Percentiles rank a stretch among this genome's conserved stretches.
Conservation (phyloP, 192 early-diverging fungal genomes). For the Backusella westeae region DNA sequence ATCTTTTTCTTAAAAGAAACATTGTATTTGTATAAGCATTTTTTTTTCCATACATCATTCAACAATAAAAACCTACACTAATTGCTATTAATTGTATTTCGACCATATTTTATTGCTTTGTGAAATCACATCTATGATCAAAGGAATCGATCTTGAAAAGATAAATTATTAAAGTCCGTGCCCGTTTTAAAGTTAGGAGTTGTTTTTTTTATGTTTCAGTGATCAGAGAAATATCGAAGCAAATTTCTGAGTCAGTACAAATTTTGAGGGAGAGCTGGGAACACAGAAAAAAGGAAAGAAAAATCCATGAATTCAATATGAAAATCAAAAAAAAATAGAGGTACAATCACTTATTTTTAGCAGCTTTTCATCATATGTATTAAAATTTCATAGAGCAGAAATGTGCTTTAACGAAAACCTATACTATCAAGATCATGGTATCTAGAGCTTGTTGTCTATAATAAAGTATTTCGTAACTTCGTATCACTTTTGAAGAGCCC, state of each 20-base stretch:
- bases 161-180: background rate
- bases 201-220: background rate
- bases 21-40: background rate
- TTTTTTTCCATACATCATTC: background rate
- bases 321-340: background rate
- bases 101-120: background rate
- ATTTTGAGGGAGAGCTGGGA: background rate
- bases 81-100: background rate
- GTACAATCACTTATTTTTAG: background rate
- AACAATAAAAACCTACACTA: background rate
- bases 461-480: background rate
- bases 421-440: background rate
- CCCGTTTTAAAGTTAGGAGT: background rate
- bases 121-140: background rate
- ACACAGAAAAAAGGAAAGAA: background rate
- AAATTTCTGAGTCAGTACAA: background rate
- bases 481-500: background rate
- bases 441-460: background rate
- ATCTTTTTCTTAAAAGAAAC: background rate
- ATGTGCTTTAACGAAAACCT: too few species aligned
- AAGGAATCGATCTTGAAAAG: background rate
- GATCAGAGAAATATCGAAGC: background rate
- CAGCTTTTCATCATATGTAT: background rate
- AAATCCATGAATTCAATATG: background rate
- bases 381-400: background rate